Percentiles rank a stretch among this genome's conserved stretches.
phyloP scores from a whole-genome alignment of 768 basidiomycete species.

The Tricholoma bakamatsutake region DNA sequence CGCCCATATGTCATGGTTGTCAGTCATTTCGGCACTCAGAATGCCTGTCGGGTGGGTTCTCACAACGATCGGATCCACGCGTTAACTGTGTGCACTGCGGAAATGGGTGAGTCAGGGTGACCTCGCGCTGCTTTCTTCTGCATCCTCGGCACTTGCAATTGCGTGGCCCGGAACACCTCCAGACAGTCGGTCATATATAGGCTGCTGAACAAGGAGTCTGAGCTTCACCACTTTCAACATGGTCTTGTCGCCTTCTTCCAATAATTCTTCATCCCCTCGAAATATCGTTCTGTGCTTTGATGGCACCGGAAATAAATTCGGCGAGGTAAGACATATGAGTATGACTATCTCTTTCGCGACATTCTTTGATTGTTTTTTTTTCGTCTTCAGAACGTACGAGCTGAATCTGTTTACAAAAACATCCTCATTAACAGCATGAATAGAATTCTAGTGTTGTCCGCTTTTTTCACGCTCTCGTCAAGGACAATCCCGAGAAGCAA shows the following conservation, averaged over 20 bases:
- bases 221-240: neutral
- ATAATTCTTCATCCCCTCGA: neutral
- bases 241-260: neutral
- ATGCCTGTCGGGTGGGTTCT: too few species aligned
- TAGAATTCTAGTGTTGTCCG: conserved; percentile 18
- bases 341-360: neutral
- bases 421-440: neutral
- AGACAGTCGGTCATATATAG: neutral
- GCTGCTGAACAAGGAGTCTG: neutral
- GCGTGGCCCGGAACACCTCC: neutral
- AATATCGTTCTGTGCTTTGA: conserved; percentile 23
- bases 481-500: conserved; percentile 11
- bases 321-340: conserved; percentile 16
- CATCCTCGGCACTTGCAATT: too few species aligned
- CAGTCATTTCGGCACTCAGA: too few species aligned
- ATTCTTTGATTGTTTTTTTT: too few species aligned
- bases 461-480: conserved; percentile 14
- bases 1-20: too few species aligned
- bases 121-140: too few species aligned
- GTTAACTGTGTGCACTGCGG: too few species aligned
- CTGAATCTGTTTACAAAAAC: neutral
- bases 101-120: too few species aligned
- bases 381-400: conserved; percentile 1
- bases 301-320: conserved; percentile 28
- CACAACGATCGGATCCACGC: too few species aligned